Conservation (phyloP, 2,329 filamentous ascomycete genomes). For the Talaromyces atroroseus region DNA sequence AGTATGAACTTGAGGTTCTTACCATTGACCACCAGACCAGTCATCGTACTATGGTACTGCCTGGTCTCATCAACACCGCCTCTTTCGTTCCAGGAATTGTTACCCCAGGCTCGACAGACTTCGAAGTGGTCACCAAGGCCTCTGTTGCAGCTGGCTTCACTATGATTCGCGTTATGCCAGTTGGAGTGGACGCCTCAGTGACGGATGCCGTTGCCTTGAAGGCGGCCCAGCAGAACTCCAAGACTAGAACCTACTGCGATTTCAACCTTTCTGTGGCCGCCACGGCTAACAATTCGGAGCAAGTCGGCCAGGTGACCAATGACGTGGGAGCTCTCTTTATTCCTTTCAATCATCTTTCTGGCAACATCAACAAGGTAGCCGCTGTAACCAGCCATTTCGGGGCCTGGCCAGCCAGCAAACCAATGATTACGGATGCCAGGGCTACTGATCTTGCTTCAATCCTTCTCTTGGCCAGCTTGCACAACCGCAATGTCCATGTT, state of each 20-base stretch:
- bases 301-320: constrained; percentile 65
- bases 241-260: constrained; percentile 64
- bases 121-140: constrained; percentile 65
- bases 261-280: constrained; percentile 75
- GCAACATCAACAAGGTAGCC: constrained; percentile 78
- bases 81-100: constrained; percentile 72
- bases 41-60: constrained; percentile 67
- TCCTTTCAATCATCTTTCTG: constrained; percentile 73
- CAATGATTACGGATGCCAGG: constrained; percentile 76
- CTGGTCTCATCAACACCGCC: constrained; percentile 72
- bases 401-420: constrained; percentile 70
- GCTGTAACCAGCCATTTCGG: constrained; percentile 74
- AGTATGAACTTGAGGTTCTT: constrained; percentile 77
- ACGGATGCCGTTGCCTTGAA: constrained; percentile 67
- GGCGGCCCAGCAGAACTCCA: constrained; percentile 65
- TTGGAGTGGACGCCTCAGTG: constrained; percentile 66
- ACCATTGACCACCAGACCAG: constrained; percentile 90
- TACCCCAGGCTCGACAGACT: constrained; percentile 58
- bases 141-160: constrained; percentile 71
- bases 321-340: constrained; percentile 78
- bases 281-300: constrained; percentile 66
- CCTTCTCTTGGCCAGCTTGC: constrained; percentile 68
- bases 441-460: constrained; percentile 76
- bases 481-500: constrained; percentile 72
- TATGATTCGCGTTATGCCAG: constrained; percentile 74